These are phyloP conservation scores for Asterionellopsis glacialis DNA, from an alignment of 108 stramenopile genomes.

Conservation along the genomic window DNA sequence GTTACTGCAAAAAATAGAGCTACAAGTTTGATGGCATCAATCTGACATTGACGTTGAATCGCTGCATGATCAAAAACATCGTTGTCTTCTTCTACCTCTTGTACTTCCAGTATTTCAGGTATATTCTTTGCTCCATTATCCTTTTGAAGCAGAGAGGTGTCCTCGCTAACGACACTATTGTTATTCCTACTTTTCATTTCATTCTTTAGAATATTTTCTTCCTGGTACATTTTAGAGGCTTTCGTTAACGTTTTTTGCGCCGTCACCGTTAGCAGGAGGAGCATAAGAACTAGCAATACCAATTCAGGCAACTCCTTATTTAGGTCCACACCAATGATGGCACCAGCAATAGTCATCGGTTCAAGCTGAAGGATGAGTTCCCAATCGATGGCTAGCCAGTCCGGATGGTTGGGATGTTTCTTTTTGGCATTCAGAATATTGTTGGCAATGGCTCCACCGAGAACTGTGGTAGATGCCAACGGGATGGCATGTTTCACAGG, in stretches of 20 bases:
- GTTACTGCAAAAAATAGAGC: slow-evolving; percentile 42
- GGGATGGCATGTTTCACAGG: slow-evolving; percentile 57
- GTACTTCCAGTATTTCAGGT: slow-evolving; percentile 17
- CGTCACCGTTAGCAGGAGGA: slow-evolving; percentile 45
- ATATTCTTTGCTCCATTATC: slow-evolving; percentile 16
- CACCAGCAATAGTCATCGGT: slow-evolving; percentile 74
- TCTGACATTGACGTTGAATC: slow-evolving; percentile 42
- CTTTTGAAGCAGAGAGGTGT: neutral
- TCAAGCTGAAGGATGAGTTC: slow-evolving; percentile 64
- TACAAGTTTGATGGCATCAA: slow-evolving; percentile 59
- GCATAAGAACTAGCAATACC: slow-evolving; percentile 49
- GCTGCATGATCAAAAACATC: slow-evolving; percentile 19
- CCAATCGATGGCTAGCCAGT: slow-evolving; percentile 34
- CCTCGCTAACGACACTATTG: neutral
- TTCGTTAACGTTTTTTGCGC: slow-evolving; percentile 52
- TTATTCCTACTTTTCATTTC: slow-evolving; percentile 10
- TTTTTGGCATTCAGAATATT: slow-evolving; percentile 17
- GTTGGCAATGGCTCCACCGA: slow-evolving; percentile 44
- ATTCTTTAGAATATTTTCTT: slow-evolving; percentile 6
- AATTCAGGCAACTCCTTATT: slow-evolving; percentile 59
- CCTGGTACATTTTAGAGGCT: neutral
- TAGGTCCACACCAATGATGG: slow-evolving; percentile 57
- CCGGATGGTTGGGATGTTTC: slow-evolving; percentile 21
- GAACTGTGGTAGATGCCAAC: slow-evolving; percentile 35
- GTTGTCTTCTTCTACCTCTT: slow-evolving; percentile 2